A percentile compares a stretch with the other conserved stretches of the same genome.
phyloP scores from a whole-genome alignment of 2,329 filamentous ascomycete genomes.

The Aspergillus candidus region DNA sequence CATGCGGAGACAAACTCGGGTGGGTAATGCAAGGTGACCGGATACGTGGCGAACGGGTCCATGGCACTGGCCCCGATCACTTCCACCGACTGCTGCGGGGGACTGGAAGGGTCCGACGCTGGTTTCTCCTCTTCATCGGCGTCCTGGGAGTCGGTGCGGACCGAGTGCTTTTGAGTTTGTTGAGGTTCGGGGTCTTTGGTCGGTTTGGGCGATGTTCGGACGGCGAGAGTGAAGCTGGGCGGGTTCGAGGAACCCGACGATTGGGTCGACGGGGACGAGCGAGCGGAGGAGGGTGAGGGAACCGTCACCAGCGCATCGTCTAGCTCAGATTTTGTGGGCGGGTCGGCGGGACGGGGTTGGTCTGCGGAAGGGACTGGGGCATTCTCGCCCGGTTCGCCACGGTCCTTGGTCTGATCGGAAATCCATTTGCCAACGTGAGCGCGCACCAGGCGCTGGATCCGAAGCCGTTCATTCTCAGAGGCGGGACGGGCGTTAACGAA shows the following conservation, averaged over 20 bases:
- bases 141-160: no score
- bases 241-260: no score
- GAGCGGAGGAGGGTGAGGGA: no score
- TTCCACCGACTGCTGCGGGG: constrained; percentile 12
- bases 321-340: no score
- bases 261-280: no score
- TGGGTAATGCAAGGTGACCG: constrained; percentile 11
- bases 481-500: constrained; percentile 31
- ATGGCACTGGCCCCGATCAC: constrained; percentile 15
- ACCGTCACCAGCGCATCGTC: no score
- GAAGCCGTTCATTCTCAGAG: constrained; percentile 22
- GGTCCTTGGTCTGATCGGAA: constrained; percentile 30
- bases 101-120: constrained; percentile 1
- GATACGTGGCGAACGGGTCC: constrained; percentile 26
- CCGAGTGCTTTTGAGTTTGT: no score
- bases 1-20: constrained; percentile 19
- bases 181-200: no score
- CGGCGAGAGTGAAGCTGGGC: no score
- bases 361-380: neutral
- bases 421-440: constrained; percentile 34
- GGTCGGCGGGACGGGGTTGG: no score
- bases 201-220: no score
- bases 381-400: constrained; percentile 10
- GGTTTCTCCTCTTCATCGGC: neutral
- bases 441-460: constrained; percentile 26